Percentiles rank a stretch among this genome's conserved stretches.
Conservation (phyloP, 306 rosid species). For the Acacia melanoxylon region DNA sequence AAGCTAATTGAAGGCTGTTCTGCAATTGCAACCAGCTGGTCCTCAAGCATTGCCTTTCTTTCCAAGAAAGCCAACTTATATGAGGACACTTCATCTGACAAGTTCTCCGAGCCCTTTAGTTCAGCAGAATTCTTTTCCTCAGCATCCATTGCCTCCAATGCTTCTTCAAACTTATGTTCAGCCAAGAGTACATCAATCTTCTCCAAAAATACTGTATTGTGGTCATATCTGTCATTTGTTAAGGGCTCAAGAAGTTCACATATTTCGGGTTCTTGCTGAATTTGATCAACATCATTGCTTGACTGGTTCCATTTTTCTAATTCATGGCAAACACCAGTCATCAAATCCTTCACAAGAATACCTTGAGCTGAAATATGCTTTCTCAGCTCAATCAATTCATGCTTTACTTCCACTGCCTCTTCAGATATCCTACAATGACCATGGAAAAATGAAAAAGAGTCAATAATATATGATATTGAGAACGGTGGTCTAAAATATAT, state of each 20-base stretch:
- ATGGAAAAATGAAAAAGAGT: conserved; percentile 19
- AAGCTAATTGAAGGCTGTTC: conserved; percentile 68
- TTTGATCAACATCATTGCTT: conserved; percentile 41
- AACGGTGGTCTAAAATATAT: conserved; percentile 7
- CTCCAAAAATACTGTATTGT: conserved; percentile 57
- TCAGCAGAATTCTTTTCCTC: conserved; percentile 72
- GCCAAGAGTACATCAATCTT: conserved; percentile 77
- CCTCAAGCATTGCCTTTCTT: conserved; percentile 74
- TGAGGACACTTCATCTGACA: conserved; percentile 52
- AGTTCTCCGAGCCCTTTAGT: conserved; percentile 63
- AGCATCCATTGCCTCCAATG: conserved; percentile 82
- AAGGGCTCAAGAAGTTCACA: conserved; percentile 60
- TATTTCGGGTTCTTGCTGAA: conserved; percentile 44
- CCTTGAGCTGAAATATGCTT: conserved; percentile 90
- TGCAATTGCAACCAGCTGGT: conserved; percentile 58
- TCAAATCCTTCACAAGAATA: conserved; percentile 90
- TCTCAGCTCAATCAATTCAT: conserved; percentile 83
- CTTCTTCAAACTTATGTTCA: conserved; percentile 89
- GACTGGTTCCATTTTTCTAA: conserved; percentile 76
- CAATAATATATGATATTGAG: conserved; percentile 1
- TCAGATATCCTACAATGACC: conserved; percentile 78
- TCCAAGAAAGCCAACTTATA: conserved; percentile 60
- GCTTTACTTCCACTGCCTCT: conserved; percentile 94
- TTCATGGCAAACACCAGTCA: conserved; percentile 90
- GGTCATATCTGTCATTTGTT: conserved; percentile 46